Percentiles rank a stretch among this genome's conserved stretches.
These are phyloP conservation scores for Globisporangium abappressorium DNA, from an alignment of 352 stramenopile species.

Conservation along the genomic window DNA sequence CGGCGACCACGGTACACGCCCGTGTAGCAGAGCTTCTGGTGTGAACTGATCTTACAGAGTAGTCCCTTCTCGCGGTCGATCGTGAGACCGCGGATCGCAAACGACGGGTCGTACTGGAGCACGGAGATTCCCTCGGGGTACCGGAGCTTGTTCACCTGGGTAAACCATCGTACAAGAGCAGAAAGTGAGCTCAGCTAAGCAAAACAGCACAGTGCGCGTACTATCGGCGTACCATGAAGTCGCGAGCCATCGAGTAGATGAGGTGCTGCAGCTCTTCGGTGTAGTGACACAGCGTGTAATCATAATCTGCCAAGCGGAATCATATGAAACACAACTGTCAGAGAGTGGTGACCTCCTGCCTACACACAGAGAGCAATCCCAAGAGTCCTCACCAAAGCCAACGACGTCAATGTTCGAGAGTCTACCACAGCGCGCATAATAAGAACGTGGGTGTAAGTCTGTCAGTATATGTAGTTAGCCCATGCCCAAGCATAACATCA, in stretches of 20 bases:
- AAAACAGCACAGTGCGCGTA: background rate
- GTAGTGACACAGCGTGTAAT: slow-evolving; percentile 95
- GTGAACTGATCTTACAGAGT: slow-evolving; percentile 93
- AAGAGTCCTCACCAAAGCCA: slow-evolving; percentile 46
- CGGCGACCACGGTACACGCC: slow-evolving; percentile 85
- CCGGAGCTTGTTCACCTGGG: slow-evolving; percentile 59
- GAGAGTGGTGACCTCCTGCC: too few relatives aligned
- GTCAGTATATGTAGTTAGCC: background rate
- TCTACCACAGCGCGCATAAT: slow-evolving; percentile 14
- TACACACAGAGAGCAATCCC: background rate
- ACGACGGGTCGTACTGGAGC: slow-evolving; percentile 83
- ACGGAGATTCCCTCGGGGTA: slow-evolving; percentile 86
- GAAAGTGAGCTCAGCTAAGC: background rate
- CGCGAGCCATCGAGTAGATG: slow-evolving; percentile 91
- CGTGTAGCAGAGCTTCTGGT: slow-evolving; percentile 87
- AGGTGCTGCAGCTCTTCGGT: slow-evolving; percentile 88
- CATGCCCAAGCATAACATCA: background rate
- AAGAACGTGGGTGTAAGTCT: background rate
- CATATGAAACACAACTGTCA: background rate
- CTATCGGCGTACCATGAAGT: slow-evolving; percentile 58
- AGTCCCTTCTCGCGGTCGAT: slow-evolving; percentile 92
- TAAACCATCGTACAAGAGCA: background rate
- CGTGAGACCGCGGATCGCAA: slow-evolving; percentile 90
- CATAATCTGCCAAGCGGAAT: slow-evolving; percentile 74
- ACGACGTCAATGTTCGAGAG: slow-evolving; percentile 70